A percentile compares a stretch with the other conserved stretches of the same genome.
phyloP scores from a whole-genome alignment of 768 basidiomycete genomes.

The Pleurotus salmoneostramineus region DNA sequence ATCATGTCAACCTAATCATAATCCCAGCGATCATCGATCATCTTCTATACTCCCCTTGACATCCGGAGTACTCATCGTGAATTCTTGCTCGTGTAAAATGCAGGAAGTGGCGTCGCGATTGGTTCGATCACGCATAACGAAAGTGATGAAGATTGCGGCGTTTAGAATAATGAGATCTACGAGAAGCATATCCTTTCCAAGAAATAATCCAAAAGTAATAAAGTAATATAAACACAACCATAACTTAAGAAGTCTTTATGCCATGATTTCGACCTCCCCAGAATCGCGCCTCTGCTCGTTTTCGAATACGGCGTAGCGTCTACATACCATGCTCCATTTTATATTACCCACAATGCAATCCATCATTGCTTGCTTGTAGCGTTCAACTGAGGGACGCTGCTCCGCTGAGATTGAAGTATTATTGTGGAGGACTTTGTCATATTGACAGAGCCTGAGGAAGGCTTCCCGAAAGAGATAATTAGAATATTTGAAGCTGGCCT shows the following conservation, averaged over 20 bases:
- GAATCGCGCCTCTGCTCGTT: not conserved
- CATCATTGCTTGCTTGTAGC: conserved; percentile 1
- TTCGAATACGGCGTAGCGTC: conserved; percentile 1
- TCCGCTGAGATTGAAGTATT: not conserved
- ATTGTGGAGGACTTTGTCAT: not conserved
- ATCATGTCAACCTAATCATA: no score
- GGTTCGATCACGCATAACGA: no score
- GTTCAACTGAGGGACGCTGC: not conserved
- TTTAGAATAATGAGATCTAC: no score
- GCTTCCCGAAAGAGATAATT: not conserved
- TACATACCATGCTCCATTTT: conserved; percentile 6
- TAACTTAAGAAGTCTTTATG: not conserved
- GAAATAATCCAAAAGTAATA: no score
- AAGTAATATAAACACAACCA: not conserved
- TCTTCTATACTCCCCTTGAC: no score
- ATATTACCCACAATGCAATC: conserved; percentile 3
- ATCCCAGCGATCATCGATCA: no score
- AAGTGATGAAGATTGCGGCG: no score
- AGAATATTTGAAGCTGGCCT: not conserved
- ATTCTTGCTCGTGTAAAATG: no score
- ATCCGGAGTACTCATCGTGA: no score
- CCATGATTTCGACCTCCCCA: not conserved
- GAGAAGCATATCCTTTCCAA: no score
- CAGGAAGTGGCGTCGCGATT: no score
- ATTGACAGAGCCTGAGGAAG: not conserved